A percentile compares a stretch with the other conserved stretches of the same genome.
These are phyloP conservation scores for Colletotrichum somersetense DNA, from an alignment of 2,329 filamentous ascomycete genomes.

Conservation along the genomic window DNA sequence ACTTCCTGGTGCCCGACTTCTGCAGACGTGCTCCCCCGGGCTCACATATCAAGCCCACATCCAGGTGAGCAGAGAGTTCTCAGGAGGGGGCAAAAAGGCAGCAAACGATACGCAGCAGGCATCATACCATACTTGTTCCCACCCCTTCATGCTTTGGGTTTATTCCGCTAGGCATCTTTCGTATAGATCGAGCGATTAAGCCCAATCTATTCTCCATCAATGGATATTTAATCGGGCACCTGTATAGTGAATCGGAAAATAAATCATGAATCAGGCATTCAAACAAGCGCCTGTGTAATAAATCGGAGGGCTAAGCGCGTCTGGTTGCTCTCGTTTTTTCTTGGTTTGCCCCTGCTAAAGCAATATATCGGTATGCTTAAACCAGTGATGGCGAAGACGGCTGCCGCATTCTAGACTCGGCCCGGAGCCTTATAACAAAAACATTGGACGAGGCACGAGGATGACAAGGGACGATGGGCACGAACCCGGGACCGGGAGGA, in stretches of 20 bases:
- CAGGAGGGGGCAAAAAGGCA: background rate
- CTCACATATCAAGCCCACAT: background rate
- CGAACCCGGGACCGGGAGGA: background rate
- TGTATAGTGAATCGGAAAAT: background rate
- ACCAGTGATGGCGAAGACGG: background rate
- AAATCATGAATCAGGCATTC: background rate
- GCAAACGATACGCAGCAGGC: background rate
- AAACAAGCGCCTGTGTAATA: too few relatives aligned
- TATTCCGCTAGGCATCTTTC: background rate
- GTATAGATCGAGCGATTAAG: too few relatives aligned
- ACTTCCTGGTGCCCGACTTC: background rate
- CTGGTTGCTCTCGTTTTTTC: background rate
- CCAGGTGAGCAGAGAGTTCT: background rate
- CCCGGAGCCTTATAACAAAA: background rate
- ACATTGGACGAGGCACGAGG: constrained; percentile 4
- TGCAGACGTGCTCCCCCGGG: background rate
- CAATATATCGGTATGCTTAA: background rate
- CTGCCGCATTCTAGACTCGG: background rate
- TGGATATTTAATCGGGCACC: background rate
- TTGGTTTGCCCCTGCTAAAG: background rate
- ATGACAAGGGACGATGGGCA: background rate
- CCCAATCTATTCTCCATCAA: background rate
- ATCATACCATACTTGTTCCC: background rate
- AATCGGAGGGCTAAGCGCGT: too few relatives aligned
- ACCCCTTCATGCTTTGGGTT: background rate